phyloP scores from a whole-genome alignment of 495 filamentous ascomycete genomes.

The Daldinia loculata region DNA sequence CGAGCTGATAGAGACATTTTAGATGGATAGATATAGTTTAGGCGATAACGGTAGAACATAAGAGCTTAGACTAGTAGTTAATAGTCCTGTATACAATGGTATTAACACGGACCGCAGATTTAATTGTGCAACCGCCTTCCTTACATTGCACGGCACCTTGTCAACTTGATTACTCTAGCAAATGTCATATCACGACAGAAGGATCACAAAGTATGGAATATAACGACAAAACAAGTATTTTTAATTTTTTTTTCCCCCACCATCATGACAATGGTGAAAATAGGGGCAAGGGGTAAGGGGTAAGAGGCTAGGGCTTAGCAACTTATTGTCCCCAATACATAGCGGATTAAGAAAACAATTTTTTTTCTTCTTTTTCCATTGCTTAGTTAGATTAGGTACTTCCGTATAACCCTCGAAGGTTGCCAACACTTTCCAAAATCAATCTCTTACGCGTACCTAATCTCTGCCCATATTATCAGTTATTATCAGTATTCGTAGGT shows the following conservation, averaged over 20 bases:
- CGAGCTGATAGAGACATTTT: conserved; percentile 13
- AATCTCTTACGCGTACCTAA: background rate
- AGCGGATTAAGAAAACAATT: background rate
- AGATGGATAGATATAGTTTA: conserved; percentile 10
- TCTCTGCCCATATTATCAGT: background rate
- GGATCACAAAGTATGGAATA: too few relatives aligned
- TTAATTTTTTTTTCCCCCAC: too few relatives aligned
- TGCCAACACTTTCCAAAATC: background rate
- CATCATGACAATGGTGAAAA: background rate
- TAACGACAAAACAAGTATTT: too few relatives aligned
- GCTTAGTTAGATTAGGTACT: background rate
- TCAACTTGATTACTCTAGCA: too few relatives aligned
- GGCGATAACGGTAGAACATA: conserved; percentile 14
- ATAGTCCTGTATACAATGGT: conserved; percentile 12
- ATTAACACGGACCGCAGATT: background rate
- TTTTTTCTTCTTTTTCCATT: too few relatives aligned
- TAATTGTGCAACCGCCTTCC: background rate
- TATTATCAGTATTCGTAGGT: background rate
- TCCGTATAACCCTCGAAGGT: background rate
- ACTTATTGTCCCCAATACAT: background rate
- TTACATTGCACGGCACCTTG: too few relatives aligned
- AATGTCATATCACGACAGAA: too few relatives aligned
- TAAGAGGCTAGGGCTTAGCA: background rate
- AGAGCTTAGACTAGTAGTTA: background rate
- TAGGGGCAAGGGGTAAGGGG: background rate